Percentiles rank a stretch among this genome's conserved stretches.
phyloP scores from a whole-genome alignment of 306 rosid genomes.

The Dalbergia cochinchinensis region DNA sequence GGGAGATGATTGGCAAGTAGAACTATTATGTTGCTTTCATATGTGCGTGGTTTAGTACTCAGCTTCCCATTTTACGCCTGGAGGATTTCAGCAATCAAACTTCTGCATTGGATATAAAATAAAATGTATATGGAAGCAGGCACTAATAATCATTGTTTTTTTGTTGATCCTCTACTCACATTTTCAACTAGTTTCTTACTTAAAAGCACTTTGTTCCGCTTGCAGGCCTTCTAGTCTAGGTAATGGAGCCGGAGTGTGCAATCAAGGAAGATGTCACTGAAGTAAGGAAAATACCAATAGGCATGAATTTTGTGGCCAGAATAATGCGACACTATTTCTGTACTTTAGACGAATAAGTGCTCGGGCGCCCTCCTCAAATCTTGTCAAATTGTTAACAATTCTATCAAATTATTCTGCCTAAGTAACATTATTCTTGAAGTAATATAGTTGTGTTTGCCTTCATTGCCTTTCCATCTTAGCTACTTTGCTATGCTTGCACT shows the following conservation, averaged over 20 bases:
- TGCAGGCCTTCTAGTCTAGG: slow-evolving; percentile 24
- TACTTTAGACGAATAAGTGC: neutral
- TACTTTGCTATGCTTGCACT: neutral
- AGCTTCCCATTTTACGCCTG: neutral
- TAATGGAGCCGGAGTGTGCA: slow-evolving; percentile 54
- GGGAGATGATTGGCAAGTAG: no score
- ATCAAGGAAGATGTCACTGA: slow-evolving; percentile 73
- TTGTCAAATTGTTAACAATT: neutral
- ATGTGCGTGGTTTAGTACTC: no score
- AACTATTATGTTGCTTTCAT: no score
- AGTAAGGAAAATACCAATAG: slow-evolving; percentile 41
- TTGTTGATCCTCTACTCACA: neutral
- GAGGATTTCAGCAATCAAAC: slow-evolving; percentile 5
- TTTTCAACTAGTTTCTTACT: neutral
- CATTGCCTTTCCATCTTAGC: neutral
- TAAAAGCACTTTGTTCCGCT: slow-evolving; percentile 1
- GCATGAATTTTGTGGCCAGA: neutral
- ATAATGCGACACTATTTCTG: neutral
- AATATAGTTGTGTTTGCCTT: neutral
- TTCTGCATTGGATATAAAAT: neutral
- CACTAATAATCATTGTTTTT: neutral
- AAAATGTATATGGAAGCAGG: neutral
- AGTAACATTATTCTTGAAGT: neutral
- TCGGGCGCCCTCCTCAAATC: no score
- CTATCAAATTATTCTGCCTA: neutral